Evolutionary conservation across 371 early-diverging fungal genomes (phyloP).

Genomic region (Circinella umbellata): DNA sequence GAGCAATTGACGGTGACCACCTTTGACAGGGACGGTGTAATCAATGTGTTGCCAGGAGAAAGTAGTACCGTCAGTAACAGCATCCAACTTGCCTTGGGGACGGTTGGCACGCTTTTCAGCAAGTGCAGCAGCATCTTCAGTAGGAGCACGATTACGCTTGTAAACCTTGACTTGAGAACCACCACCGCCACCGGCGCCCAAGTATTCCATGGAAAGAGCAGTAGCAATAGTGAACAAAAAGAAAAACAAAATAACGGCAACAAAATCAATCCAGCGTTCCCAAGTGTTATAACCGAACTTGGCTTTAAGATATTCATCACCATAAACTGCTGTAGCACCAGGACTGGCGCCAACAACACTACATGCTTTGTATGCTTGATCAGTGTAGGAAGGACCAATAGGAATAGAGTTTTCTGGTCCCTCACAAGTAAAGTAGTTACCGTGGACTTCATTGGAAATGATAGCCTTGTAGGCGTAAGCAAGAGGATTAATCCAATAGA

Average conservation of each 20-base stretch:
- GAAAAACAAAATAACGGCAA: conserved; percentile 61
- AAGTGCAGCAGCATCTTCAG: conserved; percentile 30
- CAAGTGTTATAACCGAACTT: conserved; percentile 49
- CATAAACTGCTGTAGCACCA: conserved; percentile 47
- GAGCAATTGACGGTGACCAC: conserved; percentile 55
- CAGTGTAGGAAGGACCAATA: conserved; percentile 48
- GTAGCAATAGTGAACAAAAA: conserved; percentile 55
- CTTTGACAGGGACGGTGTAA: conserved; percentile 66
- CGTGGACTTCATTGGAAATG: conserved; percentile 68
- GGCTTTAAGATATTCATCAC: conserved; percentile 53
- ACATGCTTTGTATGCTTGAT: conserved; percentile 57
- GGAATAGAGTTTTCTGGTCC: conserved; percentile 43
- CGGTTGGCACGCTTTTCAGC: conserved; percentile 10
- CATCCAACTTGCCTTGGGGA: conserved; percentile 23
- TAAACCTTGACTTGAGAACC: conserved; percentile 63
- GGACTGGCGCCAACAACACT: conserved; percentile 55
- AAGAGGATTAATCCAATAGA: conserved; percentile 74
- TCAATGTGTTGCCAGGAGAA: conserved; percentile 65
- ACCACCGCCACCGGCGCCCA: conserved; percentile 57
- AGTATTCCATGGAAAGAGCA: conserved; percentile 58
- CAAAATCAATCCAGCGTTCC: conserved; percentile 65
- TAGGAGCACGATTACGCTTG: conserved; percentile 47
- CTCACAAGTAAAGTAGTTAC: conserved; percentile 41
- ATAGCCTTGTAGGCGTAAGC: conserved; percentile 72
- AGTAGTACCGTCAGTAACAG: conserved; percentile 53